Evolutionary conservation across 208 protist species (phyloP).

Genomic region (Trypanosoma rangeli): DNA sequence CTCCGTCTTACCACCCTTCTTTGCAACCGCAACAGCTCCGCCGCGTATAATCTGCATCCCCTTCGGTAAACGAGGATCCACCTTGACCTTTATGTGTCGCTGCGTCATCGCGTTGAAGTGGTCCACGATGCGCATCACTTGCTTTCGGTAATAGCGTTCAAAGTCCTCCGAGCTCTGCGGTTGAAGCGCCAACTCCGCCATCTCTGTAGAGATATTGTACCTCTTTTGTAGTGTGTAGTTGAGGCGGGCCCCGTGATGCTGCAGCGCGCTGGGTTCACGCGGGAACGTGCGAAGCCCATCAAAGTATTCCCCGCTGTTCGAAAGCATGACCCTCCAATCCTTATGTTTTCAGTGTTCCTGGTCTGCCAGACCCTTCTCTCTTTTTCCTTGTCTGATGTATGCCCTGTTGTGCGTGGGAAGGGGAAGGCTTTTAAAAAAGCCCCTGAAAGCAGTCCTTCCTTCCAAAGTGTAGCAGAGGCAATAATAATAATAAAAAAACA

Average conservation of each 20-base stretch:
- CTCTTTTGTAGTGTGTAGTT: conserved; percentile 74
- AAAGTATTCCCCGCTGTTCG: conserved; percentile 55
- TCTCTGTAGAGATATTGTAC: conserved; percentile 60
- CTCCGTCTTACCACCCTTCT: not conserved
- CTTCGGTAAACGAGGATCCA: conserved; percentile 53
- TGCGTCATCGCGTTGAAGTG: conserved; percentile 57
- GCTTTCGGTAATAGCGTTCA: conserved; percentile 56
- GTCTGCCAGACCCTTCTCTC: not conserved
- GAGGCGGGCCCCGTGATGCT: conserved; percentile 61
- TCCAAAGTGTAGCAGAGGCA: not conserved
- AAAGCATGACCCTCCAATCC: conserved; percentile 11
- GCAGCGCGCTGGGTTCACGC: conserved; percentile 48
- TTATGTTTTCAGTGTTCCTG: not conserved
- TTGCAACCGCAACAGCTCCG: not conserved
- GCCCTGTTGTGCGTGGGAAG: not conserved
- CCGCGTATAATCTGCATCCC: conserved; percentile 46
- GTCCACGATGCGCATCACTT: conserved; percentile 58
- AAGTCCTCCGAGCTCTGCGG: conserved; percentile 64
- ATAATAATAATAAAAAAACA: not conserved
- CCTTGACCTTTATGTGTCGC: conserved; percentile 58
- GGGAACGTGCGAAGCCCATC: conserved; percentile 68
- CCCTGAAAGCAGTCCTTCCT: not conserved
- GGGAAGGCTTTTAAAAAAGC: conserved; percentile 23
- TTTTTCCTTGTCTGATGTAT: conserved; percentile 13
- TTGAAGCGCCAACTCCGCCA: conserved; percentile 67